A percentile compares a stretch with the other conserved stretches of the same genome.
Evolutionary conservation across 352 stramenopile genomes (phyloP).

Genomic region (Pythium diclinum): DNA sequence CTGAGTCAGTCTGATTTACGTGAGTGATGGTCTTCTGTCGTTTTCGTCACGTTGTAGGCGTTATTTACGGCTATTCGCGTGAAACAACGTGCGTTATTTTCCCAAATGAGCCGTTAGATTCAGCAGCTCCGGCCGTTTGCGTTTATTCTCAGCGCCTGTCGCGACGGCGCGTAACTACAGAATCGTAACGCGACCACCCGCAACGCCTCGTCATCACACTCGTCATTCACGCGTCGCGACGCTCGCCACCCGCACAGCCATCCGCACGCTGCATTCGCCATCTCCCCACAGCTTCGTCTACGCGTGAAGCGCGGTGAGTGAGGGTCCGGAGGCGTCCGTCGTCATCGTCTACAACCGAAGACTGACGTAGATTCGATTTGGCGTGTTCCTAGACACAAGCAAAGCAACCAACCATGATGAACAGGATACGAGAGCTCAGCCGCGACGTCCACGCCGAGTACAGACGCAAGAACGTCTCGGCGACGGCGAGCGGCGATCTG

Average conservation of each 20-base stretch:
- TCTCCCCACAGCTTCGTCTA: neutral
- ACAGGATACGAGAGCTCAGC: constrained; percentile 31
- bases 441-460: constrained; percentile 23
- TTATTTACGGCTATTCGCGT: constrained; percentile 12
- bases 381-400: neutral
- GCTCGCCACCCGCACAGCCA: neutral
- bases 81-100: constrained; percentile 8
- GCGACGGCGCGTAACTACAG: constrained; percentile 2
- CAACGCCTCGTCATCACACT: constrained; percentile 4
- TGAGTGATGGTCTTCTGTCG: constrained; percentile 17
- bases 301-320: constrained; percentile 5
- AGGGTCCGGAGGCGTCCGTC: neutral
- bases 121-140: neutral
- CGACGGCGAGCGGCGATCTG: constrained; percentile 24
- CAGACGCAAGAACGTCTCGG: constrained; percentile 18
- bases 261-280: neutral
- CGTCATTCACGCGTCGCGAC: constrained; percentile 6
- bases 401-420: constrained; percentile 10
- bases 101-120: neutral
- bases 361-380: neutral
- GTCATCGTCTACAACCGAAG: neutral
- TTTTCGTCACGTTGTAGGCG: constrained; percentile 5
- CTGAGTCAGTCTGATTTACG: constrained; percentile 12
- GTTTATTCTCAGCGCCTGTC: constrained; percentile 1
- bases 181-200: constrained; percentile 3